Evolutionary conservation across 2,329 filamentous ascomycete species (phyloP), one percentile per base, ranked within the genome.

Genomic region (Lasiodiplodia theobromae): DNA sequence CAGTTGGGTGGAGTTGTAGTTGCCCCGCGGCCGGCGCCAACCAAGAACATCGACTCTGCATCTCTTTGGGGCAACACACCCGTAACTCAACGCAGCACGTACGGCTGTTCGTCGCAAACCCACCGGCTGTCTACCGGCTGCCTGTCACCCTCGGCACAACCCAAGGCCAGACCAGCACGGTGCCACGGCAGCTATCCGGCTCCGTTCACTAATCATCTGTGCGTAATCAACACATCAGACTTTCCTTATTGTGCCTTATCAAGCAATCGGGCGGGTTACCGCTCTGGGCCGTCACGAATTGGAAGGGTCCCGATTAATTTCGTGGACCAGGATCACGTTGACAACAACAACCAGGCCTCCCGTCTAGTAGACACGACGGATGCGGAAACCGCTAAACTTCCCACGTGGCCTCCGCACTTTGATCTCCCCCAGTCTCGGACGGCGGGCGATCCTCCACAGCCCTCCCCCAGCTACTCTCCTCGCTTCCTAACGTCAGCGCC

Each of bases 401-500:
- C 58, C 40, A 51, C 21, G 38, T 47, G 14, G 38, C 5, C 23
- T 60, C 57, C 37, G 21, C 23, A 25, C 7, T 16, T 44, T 34
- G 40, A 23, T 31, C 11, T 28, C 21, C 58, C 18, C 58, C 58
- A 11, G 14, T 34, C 47, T 64, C 47, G 28, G 78, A 81, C 16
- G 80, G 80, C 60, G 80, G 80, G 47, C 80, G 63, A 75, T 84
- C 82, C 69, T 80, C 79, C 54, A 71, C 71, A 54, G 68, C 74
- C 5, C 80, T 82, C 4, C 82, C 82, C 82, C 82, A 84, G 12
- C 70, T 70, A 73, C 82, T 82, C 72, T 84, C 82, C 51, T 70
- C 76, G 18, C 73, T 71, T 2, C 82, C 82, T 25, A 84, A 69
- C 21, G 74, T 78, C 67, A 84, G 72, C 60, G 83, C 82, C 68